Percentiles rank a stretch among this genome's conserved stretches.
These are phyloP conservation scores for Emergomyces orientalis DNA, from an alignment of 2,329 filamentous ascomycete species.

Conservation along the genomic window DNA sequence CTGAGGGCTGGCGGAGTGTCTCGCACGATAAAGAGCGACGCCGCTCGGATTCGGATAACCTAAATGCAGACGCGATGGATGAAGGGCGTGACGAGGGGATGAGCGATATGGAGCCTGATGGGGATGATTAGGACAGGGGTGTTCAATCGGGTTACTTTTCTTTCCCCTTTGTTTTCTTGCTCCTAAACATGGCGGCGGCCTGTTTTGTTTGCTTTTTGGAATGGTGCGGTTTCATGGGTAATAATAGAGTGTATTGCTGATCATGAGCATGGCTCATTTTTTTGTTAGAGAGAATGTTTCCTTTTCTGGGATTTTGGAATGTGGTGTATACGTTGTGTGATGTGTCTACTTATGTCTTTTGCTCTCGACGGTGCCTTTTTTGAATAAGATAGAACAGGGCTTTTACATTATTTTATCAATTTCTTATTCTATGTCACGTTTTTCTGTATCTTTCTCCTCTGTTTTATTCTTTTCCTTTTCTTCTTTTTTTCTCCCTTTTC, in stretches of 20 bases:
- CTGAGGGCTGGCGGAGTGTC: slow-evolving; percentile 50
- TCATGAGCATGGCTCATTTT: background rate
- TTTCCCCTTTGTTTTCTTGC: background rate
- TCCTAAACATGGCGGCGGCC: background rate
- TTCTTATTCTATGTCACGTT: background rate
- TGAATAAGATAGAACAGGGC: background rate
- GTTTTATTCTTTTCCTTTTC: too few relatives aligned
- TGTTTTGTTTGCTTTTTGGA: background rate
- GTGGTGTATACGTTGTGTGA: background rate
- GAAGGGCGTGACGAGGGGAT: slow-evolving; percentile 30
- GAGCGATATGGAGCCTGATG: slow-evolving; percentile 34
- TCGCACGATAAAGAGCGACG: slow-evolving; percentile 39
- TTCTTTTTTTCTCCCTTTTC: too few relatives aligned
- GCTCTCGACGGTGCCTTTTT: background rate
- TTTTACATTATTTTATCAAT: background rate
- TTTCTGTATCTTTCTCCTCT: background rate
- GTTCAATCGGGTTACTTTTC: background rate
- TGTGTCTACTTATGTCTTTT: background rate
- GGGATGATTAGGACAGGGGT: background rate
- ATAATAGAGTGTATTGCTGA: background rate
- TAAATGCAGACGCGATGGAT: slow-evolving; percentile 41
- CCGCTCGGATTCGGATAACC: slow-evolving; percentile 33
- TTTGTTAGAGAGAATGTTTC: too few relatives aligned
- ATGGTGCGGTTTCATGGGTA: background rate
- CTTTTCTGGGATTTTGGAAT: background rate